Base-by-base conservation (phyloP, 208 protist genomes). In the Trypanosoma caninum region DNA sequence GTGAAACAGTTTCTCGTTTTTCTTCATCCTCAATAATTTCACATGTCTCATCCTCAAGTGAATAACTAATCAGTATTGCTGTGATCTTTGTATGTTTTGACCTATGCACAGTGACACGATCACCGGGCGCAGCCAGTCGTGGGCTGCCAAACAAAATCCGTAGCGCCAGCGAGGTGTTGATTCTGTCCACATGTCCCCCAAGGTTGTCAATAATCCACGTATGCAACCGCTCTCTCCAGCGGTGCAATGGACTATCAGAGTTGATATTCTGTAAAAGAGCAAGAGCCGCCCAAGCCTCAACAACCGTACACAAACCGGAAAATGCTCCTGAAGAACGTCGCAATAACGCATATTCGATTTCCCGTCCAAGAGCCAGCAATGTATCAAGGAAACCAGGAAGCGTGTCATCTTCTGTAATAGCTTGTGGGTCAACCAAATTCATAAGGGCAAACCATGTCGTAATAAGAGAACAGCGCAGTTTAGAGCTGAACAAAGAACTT, bases 251-350 rank as follows among this genome's bases (percentile, higher is more conserved):
- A 48, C 42, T 45, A 34, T 66, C 51, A 37, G 28, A 73, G 71
- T 86, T 88, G 23, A 91, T 76, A 20, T 69, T 72, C 70, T 95
- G 89, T 48, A 95, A 61, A 38, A 95, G 68, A 18, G 78, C 60
- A 47, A 95, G 28, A 4, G 85, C 81, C 34, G 87, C 78, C 81
- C 85, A 90, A 40, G 74, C 54, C 14, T 77, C 80, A 14, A 55
- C 14, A 42, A 28, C 20, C 8, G 41, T 42, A 30, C 46, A 25
- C 23, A 10, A 20, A 2, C 44, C 50, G 40, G 20, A 45, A n/a
- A 28, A 20, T 18, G 10, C 53, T 30, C 28, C n/a, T 3, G 25
- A 23, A 18, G 40, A 23, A n/a, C n/a, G n/a, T 28, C 55, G 65
- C 0, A 33, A 59, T 2, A 65, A 16, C 14, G 34, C n/a, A 18